A percentile compares a stretch with the other conserved stretches of the same genome.
Evolutionary conservation across 495 filamentous ascomycete genomes (phyloP).

Genomic region (Pseudevernia furfuracea): DNA sequence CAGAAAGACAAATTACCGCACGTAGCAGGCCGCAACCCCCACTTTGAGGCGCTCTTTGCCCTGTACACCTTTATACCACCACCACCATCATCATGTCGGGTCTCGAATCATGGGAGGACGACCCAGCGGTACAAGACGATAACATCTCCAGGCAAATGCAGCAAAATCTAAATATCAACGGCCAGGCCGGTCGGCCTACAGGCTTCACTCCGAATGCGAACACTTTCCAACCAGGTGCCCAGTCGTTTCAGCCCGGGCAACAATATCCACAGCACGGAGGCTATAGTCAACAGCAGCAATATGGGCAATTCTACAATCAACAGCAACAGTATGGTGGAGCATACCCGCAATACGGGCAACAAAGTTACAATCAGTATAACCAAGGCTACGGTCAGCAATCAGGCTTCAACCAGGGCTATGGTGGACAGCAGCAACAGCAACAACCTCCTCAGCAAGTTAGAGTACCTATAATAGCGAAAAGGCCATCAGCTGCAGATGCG

Average conservation of each 20-base stretch:
- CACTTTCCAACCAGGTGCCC: conserved; percentile 72
- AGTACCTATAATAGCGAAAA: conserved; percentile 61
- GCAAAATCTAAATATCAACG: conserved; percentile 64
- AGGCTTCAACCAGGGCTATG: conserved; percentile 40
- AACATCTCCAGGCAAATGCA: conserved; percentile 73
- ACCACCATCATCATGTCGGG: conserved; percentile 57
- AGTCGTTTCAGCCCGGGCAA: conserved; percentile 72
- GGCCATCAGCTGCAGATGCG: conserved; percentile 39
- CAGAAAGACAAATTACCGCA: background rate
- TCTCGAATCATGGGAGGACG: conserved; percentile 94
- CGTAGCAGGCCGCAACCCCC: background rate
- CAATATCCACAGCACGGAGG: conserved; percentile 45
- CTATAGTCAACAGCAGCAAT: conserved; percentile 41
- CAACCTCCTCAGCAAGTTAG: conserved; percentile 49
- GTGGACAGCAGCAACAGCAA: conserved; percentile 46
- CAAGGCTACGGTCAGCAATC: conserved; percentile 53
- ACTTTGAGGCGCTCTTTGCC: background rate
- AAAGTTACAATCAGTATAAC: conserved; percentile 50
- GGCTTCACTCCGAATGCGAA: conserved; percentile 68
- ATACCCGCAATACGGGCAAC: conserved; percentile 49
- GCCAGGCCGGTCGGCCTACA: conserved; percentile 36
- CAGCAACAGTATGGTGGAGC: conserved; percentile 52
- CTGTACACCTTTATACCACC: too few relatives aligned
- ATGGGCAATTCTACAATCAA: conserved; percentile 41
- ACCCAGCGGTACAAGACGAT: conserved; percentile 79